Evolutionary conservation across 805 yeast species (phyloP).

Genomic region (Kazachstania viticola): DNA sequence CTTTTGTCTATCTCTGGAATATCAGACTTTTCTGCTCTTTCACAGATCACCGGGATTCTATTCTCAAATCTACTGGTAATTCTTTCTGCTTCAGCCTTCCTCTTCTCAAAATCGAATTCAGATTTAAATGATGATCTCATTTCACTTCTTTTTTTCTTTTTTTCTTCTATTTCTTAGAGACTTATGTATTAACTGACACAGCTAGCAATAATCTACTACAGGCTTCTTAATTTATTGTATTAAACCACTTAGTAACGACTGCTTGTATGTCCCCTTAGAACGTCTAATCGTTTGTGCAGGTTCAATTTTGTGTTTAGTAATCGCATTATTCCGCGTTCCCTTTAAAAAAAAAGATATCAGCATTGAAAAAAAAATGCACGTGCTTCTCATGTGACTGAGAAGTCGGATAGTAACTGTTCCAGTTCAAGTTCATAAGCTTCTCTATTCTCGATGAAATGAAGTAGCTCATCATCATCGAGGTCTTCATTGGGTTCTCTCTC

Average conservation of each 20-base stretch:
- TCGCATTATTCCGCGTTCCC: no score
- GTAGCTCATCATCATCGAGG: conserved; percentile 20
- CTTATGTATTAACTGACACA: no score
- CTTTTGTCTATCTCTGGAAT: conserved; percentile 94
- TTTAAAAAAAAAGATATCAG: no score
- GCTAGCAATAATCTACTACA: no score
- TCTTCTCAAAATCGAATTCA: conserved; percentile 88
- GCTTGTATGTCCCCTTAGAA: conserved; percentile 1
- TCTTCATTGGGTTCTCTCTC: conserved; percentile 11
- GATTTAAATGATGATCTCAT: conserved; percentile 29
- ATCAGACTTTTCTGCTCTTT: conserved; percentile 92
- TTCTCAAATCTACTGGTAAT: conserved; percentile 82
- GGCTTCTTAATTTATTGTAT: no score
- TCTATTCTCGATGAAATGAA: conserved; percentile 10
- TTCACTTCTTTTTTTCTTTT: background rate
- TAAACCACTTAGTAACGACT: no score
- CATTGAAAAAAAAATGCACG: no score
- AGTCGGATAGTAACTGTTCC: conserved; percentile 9
- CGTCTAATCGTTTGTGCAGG: no score
- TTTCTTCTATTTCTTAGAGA: no score
- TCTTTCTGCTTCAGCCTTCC: conserved; percentile 89
- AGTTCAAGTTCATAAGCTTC: conserved; percentile 12
- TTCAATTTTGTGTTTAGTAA: no score
- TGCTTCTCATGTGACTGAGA: conserved; percentile 3
- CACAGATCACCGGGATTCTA: conserved; percentile 93